Base-by-base conservation (phyloP, 768 basidiomycete genomes). In the Agrocybe pediades region DNA sequence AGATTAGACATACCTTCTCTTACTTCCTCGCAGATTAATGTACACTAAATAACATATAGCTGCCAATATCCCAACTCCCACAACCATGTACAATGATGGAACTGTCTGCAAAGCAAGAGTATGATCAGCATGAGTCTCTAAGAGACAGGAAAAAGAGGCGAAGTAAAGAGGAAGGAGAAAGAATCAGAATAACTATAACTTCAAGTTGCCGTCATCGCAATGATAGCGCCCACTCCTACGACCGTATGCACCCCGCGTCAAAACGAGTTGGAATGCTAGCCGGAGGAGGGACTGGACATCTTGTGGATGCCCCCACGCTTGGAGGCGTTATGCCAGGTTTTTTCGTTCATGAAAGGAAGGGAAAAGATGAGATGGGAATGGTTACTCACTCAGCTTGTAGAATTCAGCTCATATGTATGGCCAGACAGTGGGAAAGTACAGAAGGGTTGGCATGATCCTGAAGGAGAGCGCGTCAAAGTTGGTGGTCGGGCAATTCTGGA, bases 171-270 rank as follows among this genome's bases (percentile, higher is more conserved):
- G 9, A 29, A 27, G 27, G 25, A 21, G 23, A 46, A 49, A 30
- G 21, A 40, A 50, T 59, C 58, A 59, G 58, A 53, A 55, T 59
- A 59, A 59, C 58, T 59, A 59, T 59, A 59, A 59, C 58, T 53
- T 59, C 54, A 53, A 45, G 36, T n/a, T 42, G 39, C 51, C 55
- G 39, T 56, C 58, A 56, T 56, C 54, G 58, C 51, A 46, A 51
- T 48, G 58, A 51, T 53, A 53, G 51, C 54, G 58, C 55, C 58
- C 43, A 15, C 54, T 51, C 30, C 58, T 56, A 53, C 58, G 48
- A 53, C 58, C 58, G 58, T 56, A 56, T 59, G 48, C 58, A 43
- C 51, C 58, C 55, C 58, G 58, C 58, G 30, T 59, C 58, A 59
- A 56, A 55, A 59, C 58, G 58, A 59, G 43, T 56, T 56, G 58